phyloP scores from a whole-genome alignment of 1,139 yeast genomes.

The Magnusiomyces clavatus region DNA sequence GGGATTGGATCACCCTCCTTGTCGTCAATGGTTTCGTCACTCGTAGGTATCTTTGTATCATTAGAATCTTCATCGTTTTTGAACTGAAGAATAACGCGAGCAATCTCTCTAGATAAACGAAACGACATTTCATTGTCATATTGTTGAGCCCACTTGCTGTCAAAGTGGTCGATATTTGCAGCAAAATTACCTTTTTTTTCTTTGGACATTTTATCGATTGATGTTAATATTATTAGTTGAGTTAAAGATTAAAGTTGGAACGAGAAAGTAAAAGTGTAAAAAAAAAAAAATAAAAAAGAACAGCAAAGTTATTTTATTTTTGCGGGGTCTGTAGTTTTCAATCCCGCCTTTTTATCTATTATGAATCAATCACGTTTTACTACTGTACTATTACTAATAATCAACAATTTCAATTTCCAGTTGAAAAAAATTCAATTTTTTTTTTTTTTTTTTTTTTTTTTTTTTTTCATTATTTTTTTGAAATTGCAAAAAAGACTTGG shows the following conservation, averaged over 20 bases:
- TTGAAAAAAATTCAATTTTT: not conserved
- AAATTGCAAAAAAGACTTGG: too few species aligned
- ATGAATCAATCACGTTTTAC: too few species aligned
- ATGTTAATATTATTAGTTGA: not conserved
- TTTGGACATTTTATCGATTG: not conserved
- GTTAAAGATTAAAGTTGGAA: too few species aligned
- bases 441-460: not conserved
- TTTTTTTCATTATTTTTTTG: not conserved
- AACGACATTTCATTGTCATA: conserved; percentile 22
- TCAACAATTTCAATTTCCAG: not conserved
- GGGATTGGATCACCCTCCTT: conserved; percentile 2
- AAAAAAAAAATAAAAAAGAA: not conserved
- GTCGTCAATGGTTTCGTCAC: conserved; percentile 3
- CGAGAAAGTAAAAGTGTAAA: too few species aligned
- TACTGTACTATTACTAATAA: too few species aligned
- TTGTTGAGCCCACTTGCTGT: conserved; percentile 5
- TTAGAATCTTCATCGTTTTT: too few species aligned
- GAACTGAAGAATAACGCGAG: conserved; percentile 13
- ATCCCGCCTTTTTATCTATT: not conserved
- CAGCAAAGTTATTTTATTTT: not conserved
- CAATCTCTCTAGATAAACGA: conserved; percentile 35
- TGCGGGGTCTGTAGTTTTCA: too few species aligned
- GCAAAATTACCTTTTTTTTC: not conserved
- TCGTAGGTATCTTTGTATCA: not conserved
- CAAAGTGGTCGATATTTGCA: conserved; percentile 6